Conservation (phyloP, 495 filamentous ascomycete species). For the Hypoxylon rickii region DNA sequence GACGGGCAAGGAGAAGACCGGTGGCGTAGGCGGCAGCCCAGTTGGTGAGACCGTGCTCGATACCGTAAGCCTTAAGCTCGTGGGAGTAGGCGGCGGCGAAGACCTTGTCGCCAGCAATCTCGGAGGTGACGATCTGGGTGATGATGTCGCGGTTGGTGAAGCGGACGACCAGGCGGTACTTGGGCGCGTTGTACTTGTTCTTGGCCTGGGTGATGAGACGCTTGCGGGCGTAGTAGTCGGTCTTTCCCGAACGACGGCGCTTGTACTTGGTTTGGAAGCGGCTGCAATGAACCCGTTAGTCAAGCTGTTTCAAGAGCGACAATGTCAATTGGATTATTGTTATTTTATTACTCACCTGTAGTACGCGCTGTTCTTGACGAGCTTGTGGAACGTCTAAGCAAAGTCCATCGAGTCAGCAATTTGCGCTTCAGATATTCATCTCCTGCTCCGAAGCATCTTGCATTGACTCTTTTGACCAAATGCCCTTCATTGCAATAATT, state of each 20-base stretch:
- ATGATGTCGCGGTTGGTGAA: slow-evolving; percentile 99
- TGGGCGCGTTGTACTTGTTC: slow-evolving; percentile 99
- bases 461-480: slow-evolving; percentile 67
- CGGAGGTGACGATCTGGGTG: slow-evolving; percentile 93
- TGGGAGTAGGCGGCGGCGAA: slow-evolving; percentile 91
- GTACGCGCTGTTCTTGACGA: slow-evolving; percentile 95
- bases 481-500: slow-evolving; percentile 33
- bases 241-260: slow-evolving; percentile 95
- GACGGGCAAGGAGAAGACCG: slow-evolving; percentile 94
- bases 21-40: slow-evolving; percentile 98
- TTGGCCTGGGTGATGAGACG: slow-evolving; percentile 99
- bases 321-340: not conserved
- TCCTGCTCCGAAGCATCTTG: slow-evolving; percentile 92
- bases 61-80: slow-evolving; percentile 95
- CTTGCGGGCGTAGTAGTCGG: slow-evolving; percentile 99
- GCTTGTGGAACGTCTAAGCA: slow-evolving; percentile 88
- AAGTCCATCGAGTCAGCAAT: slow-evolving; percentile 90
- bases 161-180: slow-evolving; percentile 99
- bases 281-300: slow-evolving; percentile 54
- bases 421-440: slow-evolving; percentile 82
- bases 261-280: slow-evolving; percentile 99
- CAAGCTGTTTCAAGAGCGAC: not conserved
- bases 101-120: slow-evolving; percentile 97
- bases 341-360: slow-evolving; percentile 73
- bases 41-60: slow-evolving; percentile 98